Base-by-base conservation (phyloP, 164 flowering plant species). In the Litsea cubeba region DNA sequence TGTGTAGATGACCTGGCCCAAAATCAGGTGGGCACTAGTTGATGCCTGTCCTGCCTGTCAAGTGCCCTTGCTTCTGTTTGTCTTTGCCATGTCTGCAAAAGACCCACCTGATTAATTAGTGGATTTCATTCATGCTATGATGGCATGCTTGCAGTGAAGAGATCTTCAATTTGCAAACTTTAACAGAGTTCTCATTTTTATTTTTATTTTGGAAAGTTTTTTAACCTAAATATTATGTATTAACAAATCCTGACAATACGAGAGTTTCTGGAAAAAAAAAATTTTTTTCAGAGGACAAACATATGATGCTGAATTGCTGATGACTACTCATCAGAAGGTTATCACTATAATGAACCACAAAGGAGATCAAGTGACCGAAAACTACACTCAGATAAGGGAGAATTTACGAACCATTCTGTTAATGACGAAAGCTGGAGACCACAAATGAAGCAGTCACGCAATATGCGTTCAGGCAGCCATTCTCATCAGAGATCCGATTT, bases 331-430 rank as follows among this genome's bases (percentile, higher is more conserved):
- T 75, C 71, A 62, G 80, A 73, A 30, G 32, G 70, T 62, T 50
- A 54, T 70, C 49, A 18, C 7, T 68, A 71, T 72, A 62, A 28
- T 74, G 77, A 77, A 50, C 78, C 68, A 58, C 83, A 79, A 76
- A 66, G 68, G 46, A 84, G 75, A 70, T 76, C 84, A 58, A 71
- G 67, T 66, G 81, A 73, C 49, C 25, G 71, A n/a, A 83, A 75
- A 65, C 74, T 74, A 74, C 80, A 71, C 58, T 71, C 69, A 22
- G 75, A 69, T 14, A 76, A 60, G 74, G 90, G 81, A 71, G 67
- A 62, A 50, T 71, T 67, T 74, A 49, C 10, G 63, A 84, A 78
- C 70, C 74, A 77, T 77, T 87, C 88, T 49, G 83, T 74, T 22
- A 84, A 82, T 24, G 77, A 76, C 74, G 77, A 74, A 70, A 62